Evolutionary conservation across 2,329 filamentous ascomycete genomes (phyloP), one percentile per base, ranked within the genome.

Genomic region (Monosporascus sp.): DNA sequence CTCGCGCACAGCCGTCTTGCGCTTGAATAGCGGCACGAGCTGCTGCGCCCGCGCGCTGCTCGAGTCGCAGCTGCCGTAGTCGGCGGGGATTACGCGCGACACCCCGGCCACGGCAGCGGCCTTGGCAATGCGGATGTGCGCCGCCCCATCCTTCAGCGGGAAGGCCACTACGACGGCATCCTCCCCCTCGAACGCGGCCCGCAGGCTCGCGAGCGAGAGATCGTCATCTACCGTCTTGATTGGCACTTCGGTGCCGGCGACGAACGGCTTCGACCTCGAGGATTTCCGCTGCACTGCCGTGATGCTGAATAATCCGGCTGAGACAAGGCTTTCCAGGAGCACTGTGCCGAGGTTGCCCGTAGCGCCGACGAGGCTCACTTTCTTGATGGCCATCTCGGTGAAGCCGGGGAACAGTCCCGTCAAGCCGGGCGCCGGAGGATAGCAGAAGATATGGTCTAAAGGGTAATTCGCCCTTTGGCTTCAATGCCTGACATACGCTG

Each of bases 61-160:
- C 41, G 71, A 66, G 57, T 74, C 71, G 44, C 68, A 70, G 63
- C 70, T 73, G 50, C 72, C 72, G 53, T 69, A 75, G 62, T 75
- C 72, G 53, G 72, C 71, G 24, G 71, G 72, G 54, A 75, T 68
- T 51, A 72, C 65, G 47, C 71, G 68, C 57, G 57, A 59, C 9
- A 74, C 71, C 19, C 67, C 68, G 0, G 67, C 69, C 0, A 66
- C 66, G 7, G 64, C 67, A 1, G 71, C 71, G 7, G 72, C 72
- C 41, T 70, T 62, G 31, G 67, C 69, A 47, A 73, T 65, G 37
- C 64, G 64, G 44, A 73, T 54, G 56, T 74, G 72, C 50, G 64
- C 60, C 3, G 56, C 54, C 5, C 62, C 56, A 52, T 66, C 55
- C 36, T 58, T 53, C 19, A 69, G 62, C 9, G 65, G 68, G 57